Percentiles rank a stretch among this genome's conserved stretches.
Conservation (phyloP, 352 stramenopile species). For the Phytophthora fragariae region DNA sequence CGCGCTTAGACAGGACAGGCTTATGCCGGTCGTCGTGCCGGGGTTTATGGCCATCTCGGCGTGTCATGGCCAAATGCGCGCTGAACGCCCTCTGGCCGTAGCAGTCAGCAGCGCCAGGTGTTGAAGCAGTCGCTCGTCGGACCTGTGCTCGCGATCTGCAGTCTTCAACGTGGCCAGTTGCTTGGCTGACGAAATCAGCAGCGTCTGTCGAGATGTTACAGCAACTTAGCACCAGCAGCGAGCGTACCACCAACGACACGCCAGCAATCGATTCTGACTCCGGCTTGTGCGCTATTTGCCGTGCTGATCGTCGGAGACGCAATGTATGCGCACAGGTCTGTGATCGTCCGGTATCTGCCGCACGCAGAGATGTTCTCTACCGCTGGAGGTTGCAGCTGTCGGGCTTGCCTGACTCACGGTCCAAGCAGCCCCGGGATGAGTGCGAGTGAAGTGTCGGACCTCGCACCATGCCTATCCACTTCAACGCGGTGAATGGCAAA, state of each 20-base stretch:
- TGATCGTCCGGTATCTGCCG: constrained; percentile 26
- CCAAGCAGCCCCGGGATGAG: constrained; percentile 24
- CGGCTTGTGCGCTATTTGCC: too few relatives aligned
- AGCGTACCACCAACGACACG: constrained; percentile 3
- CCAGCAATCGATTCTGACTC: neutral
- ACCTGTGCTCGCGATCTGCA: constrained; percentile 14
- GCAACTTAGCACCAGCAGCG: too few relatives aligned
- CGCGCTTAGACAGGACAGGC: constrained; percentile 5
- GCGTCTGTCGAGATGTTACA: neutral
- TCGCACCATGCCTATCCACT: constrained; percentile 31
- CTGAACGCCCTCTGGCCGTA: constrained; percentile 29
- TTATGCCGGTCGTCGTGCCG: constrained; percentile 24
- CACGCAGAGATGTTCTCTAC: constrained; percentile 16
- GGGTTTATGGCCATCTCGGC: constrained; percentile 24
- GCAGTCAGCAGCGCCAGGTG: neutral
- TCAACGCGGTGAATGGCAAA: constrained; percentile 9
- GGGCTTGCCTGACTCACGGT: constrained; percentile 31
- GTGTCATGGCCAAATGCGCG: neutral
- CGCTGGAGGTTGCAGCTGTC: constrained; percentile 21
- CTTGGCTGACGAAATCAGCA: constrained; percentile 6
- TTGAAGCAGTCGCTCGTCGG: constrained; percentile 19
- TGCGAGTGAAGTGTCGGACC: constrained; percentile 25
- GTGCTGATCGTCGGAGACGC: constrained; percentile 1
- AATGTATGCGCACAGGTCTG: neutral
- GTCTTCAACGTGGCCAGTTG: constrained; percentile 31